These are phyloP conservation scores for Artemisia tridentata DNA, from an alignment of 129 eudicot species.

Conservation along the genomic window DNA sequence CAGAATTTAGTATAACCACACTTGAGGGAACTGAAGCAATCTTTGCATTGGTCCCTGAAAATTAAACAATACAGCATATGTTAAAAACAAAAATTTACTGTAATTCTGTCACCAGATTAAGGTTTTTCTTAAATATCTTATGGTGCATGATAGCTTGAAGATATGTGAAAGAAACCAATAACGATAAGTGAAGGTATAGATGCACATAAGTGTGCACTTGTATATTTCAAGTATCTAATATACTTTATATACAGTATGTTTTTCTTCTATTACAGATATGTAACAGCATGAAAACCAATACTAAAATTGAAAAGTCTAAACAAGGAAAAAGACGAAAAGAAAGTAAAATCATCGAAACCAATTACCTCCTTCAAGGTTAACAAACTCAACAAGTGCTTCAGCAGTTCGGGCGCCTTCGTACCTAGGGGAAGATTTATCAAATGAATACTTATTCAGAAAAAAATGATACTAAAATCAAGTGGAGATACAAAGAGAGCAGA, in stretches of 20 bases:
- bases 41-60: slow-evolving; percentile 88
- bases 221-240: not conserved
- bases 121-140: not conserved
- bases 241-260: not conserved
- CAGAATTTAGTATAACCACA: slow-evolving; percentile 79
- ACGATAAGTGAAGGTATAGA: not conserved
- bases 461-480: not conserved
- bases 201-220: not conserved
- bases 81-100: slow-evolving; percentile 23
- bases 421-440: slow-evolving; percentile 36
- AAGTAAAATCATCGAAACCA: slow-evolving; percentile 4
- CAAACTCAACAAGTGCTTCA: slow-evolving; percentile 84
- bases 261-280: not conserved
- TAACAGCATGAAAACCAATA: not conserved
- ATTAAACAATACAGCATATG: slow-evolving; percentile 1
- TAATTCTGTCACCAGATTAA: not conserved
- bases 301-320: slow-evolving; percentile 1
- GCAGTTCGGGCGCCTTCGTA: slow-evolving; percentile 95
- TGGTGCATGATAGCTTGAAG: slow-evolving; percentile 10
- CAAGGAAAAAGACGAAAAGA: not conserved
- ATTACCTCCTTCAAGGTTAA: slow-evolving; percentile 95
- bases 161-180: slow-evolving; percentile 17
- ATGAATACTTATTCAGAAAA: not conserved
- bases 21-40: slow-evolving; percentile 78
- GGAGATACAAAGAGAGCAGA: not conserved